A percentile compares a stretch with the other conserved stretches of the same genome.
phyloP scores from a whole-genome alignment of 164 flowering plant genomes.

The Dillenia turbinata region DNA sequence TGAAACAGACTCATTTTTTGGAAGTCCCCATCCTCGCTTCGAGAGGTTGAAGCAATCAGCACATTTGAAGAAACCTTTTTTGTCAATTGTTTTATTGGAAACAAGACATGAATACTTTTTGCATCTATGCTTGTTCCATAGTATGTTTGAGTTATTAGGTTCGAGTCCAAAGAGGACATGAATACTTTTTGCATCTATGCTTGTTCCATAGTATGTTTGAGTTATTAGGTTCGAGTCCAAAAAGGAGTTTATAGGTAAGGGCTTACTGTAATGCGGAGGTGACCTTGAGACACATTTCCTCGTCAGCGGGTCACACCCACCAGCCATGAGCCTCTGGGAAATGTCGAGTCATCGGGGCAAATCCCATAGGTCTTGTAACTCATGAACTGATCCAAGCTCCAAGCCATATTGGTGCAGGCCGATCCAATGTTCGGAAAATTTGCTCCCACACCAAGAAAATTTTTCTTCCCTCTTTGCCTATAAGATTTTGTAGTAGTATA shows the following conservation, averaged over 20 bases:
- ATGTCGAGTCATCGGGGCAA: slow-evolving; percentile 39
- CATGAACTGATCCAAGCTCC: slow-evolving; percentile 25
- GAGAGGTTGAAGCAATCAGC: slow-evolving; percentile 34
- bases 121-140: slow-evolving; percentile 21
- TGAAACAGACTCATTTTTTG: slow-evolving; percentile 16
- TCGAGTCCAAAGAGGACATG: no score
- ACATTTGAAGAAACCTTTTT: slow-evolving; percentile 37
- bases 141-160: no score
- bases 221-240: slow-evolving; percentile 31
- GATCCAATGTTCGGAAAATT: slow-evolving; percentile 26
- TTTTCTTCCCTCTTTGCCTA: slow-evolving; percentile 27
- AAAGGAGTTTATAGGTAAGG: slow-evolving; percentile 24
- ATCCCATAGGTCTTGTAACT: slow-evolving; percentile 20
- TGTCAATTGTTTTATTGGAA: slow-evolving; percentile 22
- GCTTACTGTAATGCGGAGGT: slow-evolving; percentile 25
- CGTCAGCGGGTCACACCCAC: slow-evolving; percentile 39
- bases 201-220: no score
- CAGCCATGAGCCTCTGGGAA: slow-evolving; percentile 29
- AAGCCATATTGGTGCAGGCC: slow-evolving; percentile 20
- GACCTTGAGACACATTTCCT: slow-evolving; percentile 41
- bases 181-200: slow-evolving; percentile 35
- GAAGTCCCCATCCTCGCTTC: slow-evolving; percentile 22
- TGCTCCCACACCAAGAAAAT: slow-evolving; percentile 32
- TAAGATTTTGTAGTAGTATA: slow-evolving; percentile 33
- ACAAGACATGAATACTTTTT: slow-evolving; percentile 31